A percentile compares a stretch with the other conserved stretches of the same genome.
Evolutionary conservation across 805 yeast species (phyloP).

Genomic region (Starmerella geochares): DNA sequence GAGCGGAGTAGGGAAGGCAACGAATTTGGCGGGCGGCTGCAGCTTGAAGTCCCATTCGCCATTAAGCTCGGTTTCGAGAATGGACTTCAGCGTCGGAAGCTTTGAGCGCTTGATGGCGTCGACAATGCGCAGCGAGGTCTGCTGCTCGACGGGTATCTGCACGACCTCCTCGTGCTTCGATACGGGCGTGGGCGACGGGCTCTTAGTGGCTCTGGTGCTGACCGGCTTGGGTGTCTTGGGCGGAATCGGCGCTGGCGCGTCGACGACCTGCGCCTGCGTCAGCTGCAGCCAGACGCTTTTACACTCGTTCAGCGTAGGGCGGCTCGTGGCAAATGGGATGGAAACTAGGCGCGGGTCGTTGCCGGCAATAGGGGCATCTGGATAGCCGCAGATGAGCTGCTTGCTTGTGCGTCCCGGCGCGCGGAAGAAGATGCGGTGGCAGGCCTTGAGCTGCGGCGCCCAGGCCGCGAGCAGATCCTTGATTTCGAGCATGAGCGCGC

Average conservation of each 20-base stretch:
- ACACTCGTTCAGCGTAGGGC: slow-evolving; percentile 75
- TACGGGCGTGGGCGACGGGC: slow-evolving; percentile 22
- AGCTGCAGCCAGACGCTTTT: slow-evolving; percentile 76
- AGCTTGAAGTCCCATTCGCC: slow-evolving; percentile 45
- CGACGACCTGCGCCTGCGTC: slow-evolving; percentile 46
- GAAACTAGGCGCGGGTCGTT: slow-evolving; percentile 54
- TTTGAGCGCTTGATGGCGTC: slow-evolving; percentile 57
- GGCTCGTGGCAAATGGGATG: slow-evolving; percentile 80
- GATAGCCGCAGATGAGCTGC: slow-evolving; percentile 53
- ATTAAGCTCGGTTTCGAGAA: slow-evolving; percentile 44
- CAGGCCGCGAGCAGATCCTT: slow-evolving; percentile 56
- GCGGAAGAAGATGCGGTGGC: slow-evolving; percentile 63
- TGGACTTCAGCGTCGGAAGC: slow-evolving; percentile 61
- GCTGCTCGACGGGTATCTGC: slow-evolving; percentile 33
- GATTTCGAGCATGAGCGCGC: slow-evolving; percentile 69
- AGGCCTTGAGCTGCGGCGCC: slow-evolving; percentile 46
- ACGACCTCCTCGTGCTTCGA: slow-evolving; percentile 4
- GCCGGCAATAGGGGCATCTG: slow-evolving; percentile 44
- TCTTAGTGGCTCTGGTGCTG: not conserved
- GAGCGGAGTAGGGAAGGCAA: slow-evolving; percentile 57
- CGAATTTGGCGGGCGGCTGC: slow-evolving; percentile 45
- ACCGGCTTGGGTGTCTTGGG: slow-evolving; percentile 29
- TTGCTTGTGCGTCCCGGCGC: slow-evolving; percentile 68
- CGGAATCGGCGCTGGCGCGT: slow-evolving; percentile 37
- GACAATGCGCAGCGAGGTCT: slow-evolving; percentile 49